Base-by-base conservation (phyloP, 345 rosid genomes). In the Corymbia maculata region DNA sequence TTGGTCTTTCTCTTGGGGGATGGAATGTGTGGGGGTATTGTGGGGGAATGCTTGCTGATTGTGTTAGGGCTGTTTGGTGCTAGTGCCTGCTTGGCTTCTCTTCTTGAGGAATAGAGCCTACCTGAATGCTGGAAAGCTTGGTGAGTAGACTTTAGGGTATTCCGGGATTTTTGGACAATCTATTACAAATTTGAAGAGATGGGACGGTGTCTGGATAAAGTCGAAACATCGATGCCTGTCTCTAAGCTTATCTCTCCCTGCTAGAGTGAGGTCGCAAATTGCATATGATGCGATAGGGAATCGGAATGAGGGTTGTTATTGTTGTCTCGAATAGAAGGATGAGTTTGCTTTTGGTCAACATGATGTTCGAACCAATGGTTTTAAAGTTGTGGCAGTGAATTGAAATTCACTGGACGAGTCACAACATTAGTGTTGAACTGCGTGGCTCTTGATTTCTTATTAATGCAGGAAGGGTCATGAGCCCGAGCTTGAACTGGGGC, bases 401-500 rank as follows among this genome's bases (percentile, higher is more conserved):
- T 30, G 42, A 66, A 36, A 36, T 36, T 36, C 42, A 17, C 79
- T 66, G 19, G 3, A 66, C 30, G 36, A n/a, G 42, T 64, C 75
- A 14, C 79, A 36, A 68, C 44, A 15, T 32, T 68, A 14, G 79
- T 68, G 13, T 13, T 64, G 70, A 68, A 32, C 30, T 8, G 79
- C 12, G 1, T 68, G 79, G 45, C 79, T 16, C 36, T 68, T 68
- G 79, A 32, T 42, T 32, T 68, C 11, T 4, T 68, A 32, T 68
- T 32, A 32, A 8, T 68, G 5, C 42, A 19, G 4, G 79, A 68
- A 32, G 45, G 11, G 26, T 5, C 79, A 15, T 30, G 42, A 66
- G 24, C 79, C 32, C 0, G 47, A 70, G 13, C 22, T 15, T 0
- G 3, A 15, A 4, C 47, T 32, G 1, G 8, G 22, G 28, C 13